Conservation (phyloP, 2,329 filamentous ascomycete species). For the Aureobasidium vineae region DNA sequence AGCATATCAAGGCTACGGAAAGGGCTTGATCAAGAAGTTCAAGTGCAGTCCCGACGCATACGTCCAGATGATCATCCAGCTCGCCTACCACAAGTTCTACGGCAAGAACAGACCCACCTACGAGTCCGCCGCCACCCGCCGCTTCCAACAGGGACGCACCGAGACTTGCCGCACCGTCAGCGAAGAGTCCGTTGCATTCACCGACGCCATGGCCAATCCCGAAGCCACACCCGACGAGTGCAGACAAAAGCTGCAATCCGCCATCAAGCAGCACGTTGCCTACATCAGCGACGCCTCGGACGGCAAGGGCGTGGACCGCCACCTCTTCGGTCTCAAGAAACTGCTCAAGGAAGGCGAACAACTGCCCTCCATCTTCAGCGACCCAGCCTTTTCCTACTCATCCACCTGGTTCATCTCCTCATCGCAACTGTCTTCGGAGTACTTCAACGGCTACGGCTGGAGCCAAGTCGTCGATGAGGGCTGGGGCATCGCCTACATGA, state of each 20-base stretch:
- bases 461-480: conserved; percentile 95
- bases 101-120: conserved; percentile 97
- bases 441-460: conserved; percentile 99
- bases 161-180: conserved; percentile 93
- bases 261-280: conserved; percentile 76
- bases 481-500: conserved; percentile 99
- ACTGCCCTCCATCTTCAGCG: conserved; percentile 77
- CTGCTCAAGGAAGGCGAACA: conserved; percentile 77
- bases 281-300: conserved; percentile 89
- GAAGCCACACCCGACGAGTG: conserved; percentile 62
- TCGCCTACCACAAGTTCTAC: conserved; percentile 99
- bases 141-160: conserved; percentile 94
- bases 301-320: conserved; percentile 90
- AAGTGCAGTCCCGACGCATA: conserved; percentile 97
- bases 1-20: conserved; percentile 95
- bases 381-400: conserved; percentile 82
- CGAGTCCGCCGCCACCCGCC: conserved; percentile 90
- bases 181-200: conserved; percentile 88
- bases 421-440: conserved; percentile 89
- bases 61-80: conserved; percentile 97
- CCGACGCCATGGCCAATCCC: conserved; percentile 76
- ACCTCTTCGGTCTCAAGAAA: conserved; percentile 97
- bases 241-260: conserved; percentile 75
- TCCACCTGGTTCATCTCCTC: conserved; percentile 86
- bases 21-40: conserved; percentile 99